Percentiles rank a stretch among this genome's conserved stretches.
These are phyloP conservation scores for Vanilla planifolia DNA, from an alignment of 106 monocot genomes.

Conservation along the genomic window DNA sequence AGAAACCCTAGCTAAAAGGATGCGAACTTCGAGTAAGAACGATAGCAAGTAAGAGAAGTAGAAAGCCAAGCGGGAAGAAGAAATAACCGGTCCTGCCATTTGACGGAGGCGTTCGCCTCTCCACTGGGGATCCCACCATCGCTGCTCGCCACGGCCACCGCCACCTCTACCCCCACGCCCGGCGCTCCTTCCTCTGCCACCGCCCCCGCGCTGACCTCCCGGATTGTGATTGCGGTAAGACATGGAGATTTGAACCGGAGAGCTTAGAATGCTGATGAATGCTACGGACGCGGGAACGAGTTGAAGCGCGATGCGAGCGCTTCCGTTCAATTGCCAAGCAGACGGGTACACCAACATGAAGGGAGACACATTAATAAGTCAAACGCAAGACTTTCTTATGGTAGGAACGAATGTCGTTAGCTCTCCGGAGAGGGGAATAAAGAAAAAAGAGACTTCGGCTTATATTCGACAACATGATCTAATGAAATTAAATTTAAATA, in stretches of 20 bases:
- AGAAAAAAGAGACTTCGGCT: no score
- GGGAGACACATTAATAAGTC: no score
- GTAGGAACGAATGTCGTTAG: no score
- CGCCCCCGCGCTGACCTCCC: constrained; percentile 11
- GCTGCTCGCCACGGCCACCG: constrained; percentile 13
- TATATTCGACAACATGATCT: no score
- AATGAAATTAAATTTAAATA: no score
- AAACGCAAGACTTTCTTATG: no score
- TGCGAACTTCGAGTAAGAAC: neutral
- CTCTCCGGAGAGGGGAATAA: no score
- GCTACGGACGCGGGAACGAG: no score
- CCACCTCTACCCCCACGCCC: neutral
- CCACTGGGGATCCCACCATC: constrained; percentile 35
- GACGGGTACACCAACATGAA: no score
- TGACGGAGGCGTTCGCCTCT: constrained; percentile 20
- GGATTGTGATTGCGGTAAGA: constrained; percentile 56
- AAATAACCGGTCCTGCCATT: constrained; percentile 16
- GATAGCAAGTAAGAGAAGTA: neutral
- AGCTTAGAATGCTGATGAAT: constrained; percentile 1
- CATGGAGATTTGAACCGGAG: constrained; percentile 30
- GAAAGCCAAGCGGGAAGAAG: constrained; percentile 13
- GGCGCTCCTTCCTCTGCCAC: constrained; percentile 20
- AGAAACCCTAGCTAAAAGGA: neutral
- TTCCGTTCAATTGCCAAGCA: no score
- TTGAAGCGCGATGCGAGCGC: no score